Percentiles rank a stretch among this genome's conserved stretches.
phyloP scores from a whole-genome alignment of 2,329 filamentous ascomycete genomes.

The Phyllachora maydis region DNA sequence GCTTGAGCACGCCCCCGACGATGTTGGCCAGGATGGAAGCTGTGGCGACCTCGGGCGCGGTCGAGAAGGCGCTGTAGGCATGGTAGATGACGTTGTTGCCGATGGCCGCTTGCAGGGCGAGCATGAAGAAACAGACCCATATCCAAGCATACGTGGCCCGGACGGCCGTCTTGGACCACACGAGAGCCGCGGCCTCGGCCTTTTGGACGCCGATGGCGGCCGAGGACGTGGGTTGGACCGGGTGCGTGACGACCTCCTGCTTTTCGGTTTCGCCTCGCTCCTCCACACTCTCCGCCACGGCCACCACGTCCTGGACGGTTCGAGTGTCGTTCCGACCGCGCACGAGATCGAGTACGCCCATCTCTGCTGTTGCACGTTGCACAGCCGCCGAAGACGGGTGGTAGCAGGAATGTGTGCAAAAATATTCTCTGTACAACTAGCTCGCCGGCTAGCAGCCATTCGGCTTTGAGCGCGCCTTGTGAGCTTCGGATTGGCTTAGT shows the following conservation, averaged over 20 bases:
- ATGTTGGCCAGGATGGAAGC: conserved; percentile 29
- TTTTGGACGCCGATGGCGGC: conserved; percentile 21
- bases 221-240: conserved; percentile 7
- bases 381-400: no score
- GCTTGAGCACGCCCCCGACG: conserved; percentile 37
- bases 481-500: no score
- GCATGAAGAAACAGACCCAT: conserved; percentile 16
- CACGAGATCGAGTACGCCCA: background rate
- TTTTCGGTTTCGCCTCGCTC: conserved; percentile 1
- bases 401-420: no score
- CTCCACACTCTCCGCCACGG: background rate
- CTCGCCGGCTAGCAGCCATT: no score
- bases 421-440: no score
- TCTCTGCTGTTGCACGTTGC: background rate
- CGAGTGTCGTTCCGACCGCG: background rate
- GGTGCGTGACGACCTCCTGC: conserved; percentile 10
- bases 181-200: conserved; percentile 20
- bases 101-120: conserved; percentile 13
- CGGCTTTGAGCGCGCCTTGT: no score
- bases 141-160: conserved; percentile 18
- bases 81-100: conserved; percentile 20
- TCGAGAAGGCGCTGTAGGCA: conserved; percentile 23
- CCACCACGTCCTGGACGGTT: background rate
- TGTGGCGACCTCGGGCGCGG: conserved; percentile 28
- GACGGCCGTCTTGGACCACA: conserved; percentile 16